Conservation (phyloP, 495 filamentous ascomycete genomes). For the Amniculicola lignicola region DNA sequence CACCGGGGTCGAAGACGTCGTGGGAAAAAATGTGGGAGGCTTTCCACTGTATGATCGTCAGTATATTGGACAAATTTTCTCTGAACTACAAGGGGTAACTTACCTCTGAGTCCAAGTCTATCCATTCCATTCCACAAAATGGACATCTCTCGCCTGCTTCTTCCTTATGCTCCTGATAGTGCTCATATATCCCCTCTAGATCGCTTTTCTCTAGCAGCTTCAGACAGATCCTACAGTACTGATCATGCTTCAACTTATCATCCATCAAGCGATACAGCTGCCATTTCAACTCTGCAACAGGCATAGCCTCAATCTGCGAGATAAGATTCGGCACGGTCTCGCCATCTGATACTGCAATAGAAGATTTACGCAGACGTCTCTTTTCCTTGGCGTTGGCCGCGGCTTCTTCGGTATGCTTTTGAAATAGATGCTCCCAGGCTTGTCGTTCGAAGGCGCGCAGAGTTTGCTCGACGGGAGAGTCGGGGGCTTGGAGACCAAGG, state of each 20-base stretch:
- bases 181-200: background rate
- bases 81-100: background rate
- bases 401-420: slow-evolving; percentile 2
- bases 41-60: slow-evolving; percentile 7
- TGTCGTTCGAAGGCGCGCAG: slow-evolving; percentile 1
- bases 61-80: background rate
- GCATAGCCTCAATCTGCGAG: slow-evolving; percentile 9
- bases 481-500: background rate
- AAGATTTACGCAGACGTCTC: background rate
- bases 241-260: background rate
- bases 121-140: slow-evolving; percentile 21
- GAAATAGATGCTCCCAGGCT: slow-evolving; percentile 12
- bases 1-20: background rate
- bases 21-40: slow-evolving; percentile 15
- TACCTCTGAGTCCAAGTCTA: background rate
- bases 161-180: slow-evolving; percentile 9
- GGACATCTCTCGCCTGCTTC: slow-evolving; percentile 13
- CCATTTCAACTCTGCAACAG: slow-evolving; percentile 16
- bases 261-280: slow-evolving; percentile 12
- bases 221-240: slow-evolving; percentile 10
- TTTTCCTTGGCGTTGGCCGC: background rate
- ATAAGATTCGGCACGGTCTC: slow-evolving; percentile 7
- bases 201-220: slow-evolving; percentile 1
- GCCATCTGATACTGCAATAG: background rate
- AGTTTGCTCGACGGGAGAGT: background rate